These are phyloP conservation scores for Scheffersomyces stipitis DNA, from an alignment of 805 yeast genomes.

Conservation along the genomic window DNA sequence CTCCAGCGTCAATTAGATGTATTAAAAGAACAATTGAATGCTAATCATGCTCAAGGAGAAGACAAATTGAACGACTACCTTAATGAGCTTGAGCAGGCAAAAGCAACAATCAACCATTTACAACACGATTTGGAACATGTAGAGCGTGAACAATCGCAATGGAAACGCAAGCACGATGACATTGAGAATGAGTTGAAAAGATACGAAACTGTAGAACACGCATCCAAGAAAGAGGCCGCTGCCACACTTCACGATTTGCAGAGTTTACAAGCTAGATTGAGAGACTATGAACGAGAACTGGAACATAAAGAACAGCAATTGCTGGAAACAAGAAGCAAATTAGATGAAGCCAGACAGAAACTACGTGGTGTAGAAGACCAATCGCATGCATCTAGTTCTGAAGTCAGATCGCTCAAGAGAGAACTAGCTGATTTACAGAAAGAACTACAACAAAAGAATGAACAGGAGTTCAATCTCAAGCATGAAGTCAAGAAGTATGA, in stretches of 20 bases:
- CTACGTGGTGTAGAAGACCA: neutral
- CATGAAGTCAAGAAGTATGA: constrained; percentile 1
- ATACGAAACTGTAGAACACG: neutral
- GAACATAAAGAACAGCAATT: neutral
- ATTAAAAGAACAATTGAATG: too few relatives aligned
- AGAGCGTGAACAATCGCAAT: neutral
- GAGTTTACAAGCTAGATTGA: neutral
- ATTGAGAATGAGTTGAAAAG: neutral
- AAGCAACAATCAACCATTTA: neutral
- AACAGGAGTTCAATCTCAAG: neutral
- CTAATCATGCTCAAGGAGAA: neutral
- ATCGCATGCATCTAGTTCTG: neutral
- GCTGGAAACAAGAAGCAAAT: too few relatives aligned
- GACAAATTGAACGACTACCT: neutral
- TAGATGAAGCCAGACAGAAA: neutral
- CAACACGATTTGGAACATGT: neutral
- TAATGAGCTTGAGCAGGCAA: neutral
- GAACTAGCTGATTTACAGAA: neutral
- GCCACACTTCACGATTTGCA: neutral
- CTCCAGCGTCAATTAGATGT: too few relatives aligned
- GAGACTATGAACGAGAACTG: neutral
- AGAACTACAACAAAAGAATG: neutral
- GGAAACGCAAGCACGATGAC: neutral
- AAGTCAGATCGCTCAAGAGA: neutral
- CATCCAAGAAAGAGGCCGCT: neutral